Conservation (phyloP, 2,329 filamentous ascomycete species). For the Anthostomella pinea region DNA sequence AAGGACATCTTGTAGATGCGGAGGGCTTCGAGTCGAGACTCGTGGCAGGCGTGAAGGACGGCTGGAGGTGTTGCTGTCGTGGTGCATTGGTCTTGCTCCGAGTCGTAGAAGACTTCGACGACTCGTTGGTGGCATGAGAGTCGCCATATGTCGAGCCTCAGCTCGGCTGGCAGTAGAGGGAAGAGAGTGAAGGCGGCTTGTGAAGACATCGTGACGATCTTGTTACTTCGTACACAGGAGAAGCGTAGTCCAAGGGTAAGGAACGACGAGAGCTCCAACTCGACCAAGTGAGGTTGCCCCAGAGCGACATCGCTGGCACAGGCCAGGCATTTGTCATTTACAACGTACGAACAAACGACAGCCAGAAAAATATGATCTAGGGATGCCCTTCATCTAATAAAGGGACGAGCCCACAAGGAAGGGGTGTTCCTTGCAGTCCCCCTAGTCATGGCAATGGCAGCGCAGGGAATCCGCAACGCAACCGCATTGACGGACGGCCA, state of each 20-base stretch:
- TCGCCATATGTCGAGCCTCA: constrained; percentile 41
- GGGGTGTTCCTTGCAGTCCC: constrained; percentile 1
- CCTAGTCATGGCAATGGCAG: too few species aligned
- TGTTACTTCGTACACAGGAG: background rate
- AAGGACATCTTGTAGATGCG: constrained; percentile 37
- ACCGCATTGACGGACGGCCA: constrained; percentile 4
- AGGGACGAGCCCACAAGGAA: background rate
- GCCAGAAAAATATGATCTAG: background rate
- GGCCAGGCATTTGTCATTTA: background rate
- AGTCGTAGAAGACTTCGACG: constrained; percentile 39
- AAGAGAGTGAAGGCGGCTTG: constrained; percentile 32
- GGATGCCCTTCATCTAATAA: background rate
- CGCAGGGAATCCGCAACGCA: too few species aligned
- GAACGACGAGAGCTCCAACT: background rate
- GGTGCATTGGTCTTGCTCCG: constrained; percentile 34
- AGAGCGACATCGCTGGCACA: background rate
- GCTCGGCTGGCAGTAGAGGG: constrained; percentile 35
- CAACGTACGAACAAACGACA: background rate
- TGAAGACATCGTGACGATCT: constrained; percentile 13
- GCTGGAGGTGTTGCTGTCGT: constrained; percentile 38
- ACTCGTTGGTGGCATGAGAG: constrained; percentile 36
- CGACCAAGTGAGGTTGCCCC: too few species aligned
- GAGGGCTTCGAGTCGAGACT: constrained; percentile 41
- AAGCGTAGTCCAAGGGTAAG: background rate
- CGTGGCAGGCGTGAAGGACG: constrained; percentile 40